A percentile compares a stretch with the other conserved stretches of the same genome.
phyloP scores from a whole-genome alignment of 2,329 filamentous ascomycete species.

The Calonectria fujianensis region DNA sequence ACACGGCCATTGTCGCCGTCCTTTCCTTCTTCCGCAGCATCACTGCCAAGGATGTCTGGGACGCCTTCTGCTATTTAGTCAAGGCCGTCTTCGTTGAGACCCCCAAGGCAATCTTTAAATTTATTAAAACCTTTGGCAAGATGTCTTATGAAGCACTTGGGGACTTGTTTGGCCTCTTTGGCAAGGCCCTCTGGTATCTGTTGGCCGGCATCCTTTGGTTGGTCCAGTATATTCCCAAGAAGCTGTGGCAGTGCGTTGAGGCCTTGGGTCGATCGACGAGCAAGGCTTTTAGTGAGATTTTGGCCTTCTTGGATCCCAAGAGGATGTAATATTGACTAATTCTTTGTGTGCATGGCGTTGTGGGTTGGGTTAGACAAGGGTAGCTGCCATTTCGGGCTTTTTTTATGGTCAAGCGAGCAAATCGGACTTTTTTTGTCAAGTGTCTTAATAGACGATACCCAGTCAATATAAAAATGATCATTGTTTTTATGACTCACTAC shows the following conservation, averaged over 20 bases:
- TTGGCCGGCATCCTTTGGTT: constrained; percentile 54
- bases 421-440: neutral
- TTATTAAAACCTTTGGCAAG: constrained; percentile 41
- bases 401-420: neutral
- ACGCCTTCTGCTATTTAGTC: constrained; percentile 59
- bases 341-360: neutral
- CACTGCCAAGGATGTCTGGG: constrained; percentile 63
- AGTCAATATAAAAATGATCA: neutral
- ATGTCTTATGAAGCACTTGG: constrained; percentile 55
- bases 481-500: neutral
- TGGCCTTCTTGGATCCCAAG: constrained; percentile 63
- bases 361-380: neutral
- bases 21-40: constrained; percentile 59
- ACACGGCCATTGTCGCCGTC: constrained; percentile 60
- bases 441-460: neutral
- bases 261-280: constrained; percentile 57
- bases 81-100: constrained; percentile 56
- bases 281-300: constrained; percentile 60
- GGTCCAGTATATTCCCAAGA: constrained; percentile 58
- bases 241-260: constrained; percentile 57
- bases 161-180: constrained; percentile 57
- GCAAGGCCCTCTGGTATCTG: constrained; percentile 54
- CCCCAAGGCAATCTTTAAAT: constrained; percentile 53
- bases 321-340: constrained; percentile 40
- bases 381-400: neutral